Conservation (phyloP, 1,284 basidiomycete species). For the Austroboletus niveus region DNA sequence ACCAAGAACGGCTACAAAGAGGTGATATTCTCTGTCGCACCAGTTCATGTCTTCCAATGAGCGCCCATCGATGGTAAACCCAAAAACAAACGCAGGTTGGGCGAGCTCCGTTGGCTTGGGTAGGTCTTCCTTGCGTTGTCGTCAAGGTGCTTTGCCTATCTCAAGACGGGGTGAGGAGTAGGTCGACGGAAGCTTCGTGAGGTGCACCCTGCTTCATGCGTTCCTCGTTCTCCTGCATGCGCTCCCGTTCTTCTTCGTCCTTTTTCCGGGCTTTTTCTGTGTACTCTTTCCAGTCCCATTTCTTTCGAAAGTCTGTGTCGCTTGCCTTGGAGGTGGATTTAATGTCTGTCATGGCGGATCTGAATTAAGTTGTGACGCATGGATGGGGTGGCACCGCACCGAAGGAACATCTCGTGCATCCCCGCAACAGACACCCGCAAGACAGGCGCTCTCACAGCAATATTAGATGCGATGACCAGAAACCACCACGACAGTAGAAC, state of each 20-base stretch:
- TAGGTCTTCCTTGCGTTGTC: conserved; percentile 62
- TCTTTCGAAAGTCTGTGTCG: conserved; percentile 78
- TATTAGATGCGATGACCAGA: no score
- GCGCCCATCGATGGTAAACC: no score
- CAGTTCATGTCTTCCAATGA: no score
- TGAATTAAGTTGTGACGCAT: no score
- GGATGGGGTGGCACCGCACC: no score
- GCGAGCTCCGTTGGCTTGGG: conserved; percentile 88
- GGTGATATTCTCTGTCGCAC: no score
- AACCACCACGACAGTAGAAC: no score
- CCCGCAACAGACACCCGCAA: no score
- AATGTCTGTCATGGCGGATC: conserved; percentile 47
- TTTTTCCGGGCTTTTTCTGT: conserved; percentile 73
- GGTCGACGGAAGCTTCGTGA: neutral
- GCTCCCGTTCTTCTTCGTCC: conserved; percentile 72
- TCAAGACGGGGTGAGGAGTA: neutral
- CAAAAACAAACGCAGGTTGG: no score
- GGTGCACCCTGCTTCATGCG: conserved; percentile 74
- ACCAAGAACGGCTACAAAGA: no score
- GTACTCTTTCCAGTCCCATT: conserved; percentile 87
- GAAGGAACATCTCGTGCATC: no score
- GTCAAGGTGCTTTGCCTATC: conserved; percentile 70
- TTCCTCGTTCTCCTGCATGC: conserved; percentile 85
- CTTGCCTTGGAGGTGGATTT: conserved; percentile 55
- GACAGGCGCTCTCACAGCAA: no score